These are phyloP conservation scores for Lolium multiflorum DNA, from an alignment of 176 grass and related monocot species.

Conservation along the genomic window DNA sequence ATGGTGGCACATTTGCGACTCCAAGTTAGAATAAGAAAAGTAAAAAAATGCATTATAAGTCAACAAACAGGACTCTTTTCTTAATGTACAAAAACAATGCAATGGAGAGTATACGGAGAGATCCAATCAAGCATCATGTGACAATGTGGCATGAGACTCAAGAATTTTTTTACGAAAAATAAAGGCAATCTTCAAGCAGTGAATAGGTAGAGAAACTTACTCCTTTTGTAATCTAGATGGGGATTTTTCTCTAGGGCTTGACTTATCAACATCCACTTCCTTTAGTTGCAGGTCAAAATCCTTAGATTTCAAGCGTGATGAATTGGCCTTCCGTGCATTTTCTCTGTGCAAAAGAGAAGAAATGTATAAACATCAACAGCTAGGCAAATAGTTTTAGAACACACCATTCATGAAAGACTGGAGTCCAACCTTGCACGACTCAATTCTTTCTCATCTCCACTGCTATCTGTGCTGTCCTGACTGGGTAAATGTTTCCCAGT, in stretches of 20 bases:
- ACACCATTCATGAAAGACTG: slow-evolving; percentile 25
- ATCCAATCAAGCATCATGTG: neutral
- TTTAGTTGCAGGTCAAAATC: slow-evolving; percentile 49
- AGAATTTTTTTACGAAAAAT: slow-evolving; percentile 23
- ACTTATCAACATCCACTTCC: slow-evolving; percentile 34
- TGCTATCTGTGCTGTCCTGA: slow-evolving; percentile 50
- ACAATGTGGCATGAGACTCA: neutral
- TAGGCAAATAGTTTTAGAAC: neutral
- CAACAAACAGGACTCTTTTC: neutral
- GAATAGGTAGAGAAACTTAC: slow-evolving; percentile 31
- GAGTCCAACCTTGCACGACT: slow-evolving; percentile 60
- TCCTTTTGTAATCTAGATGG: slow-evolving; percentile 38
- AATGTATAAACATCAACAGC: neutral
- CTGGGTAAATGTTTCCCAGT: slow-evolving; percentile 48
- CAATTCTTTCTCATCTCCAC: slow-evolving; percentile 58
- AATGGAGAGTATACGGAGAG: neutral
- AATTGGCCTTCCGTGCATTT: slow-evolving; percentile 51
- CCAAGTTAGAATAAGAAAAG: neutral
- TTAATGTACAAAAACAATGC: neutral
- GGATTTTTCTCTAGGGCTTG: slow-evolving; percentile 52
- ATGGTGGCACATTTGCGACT: slow-evolving; percentile 3
- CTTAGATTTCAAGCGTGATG: slow-evolving; percentile 61
- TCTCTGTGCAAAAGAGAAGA: slow-evolving; percentile 41
- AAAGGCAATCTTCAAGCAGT: slow-evolving; percentile 1
- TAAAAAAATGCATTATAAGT: neutral